Conservation (phyloP, 179 eudicot species). For the Beta macrorhiza region DNA sequence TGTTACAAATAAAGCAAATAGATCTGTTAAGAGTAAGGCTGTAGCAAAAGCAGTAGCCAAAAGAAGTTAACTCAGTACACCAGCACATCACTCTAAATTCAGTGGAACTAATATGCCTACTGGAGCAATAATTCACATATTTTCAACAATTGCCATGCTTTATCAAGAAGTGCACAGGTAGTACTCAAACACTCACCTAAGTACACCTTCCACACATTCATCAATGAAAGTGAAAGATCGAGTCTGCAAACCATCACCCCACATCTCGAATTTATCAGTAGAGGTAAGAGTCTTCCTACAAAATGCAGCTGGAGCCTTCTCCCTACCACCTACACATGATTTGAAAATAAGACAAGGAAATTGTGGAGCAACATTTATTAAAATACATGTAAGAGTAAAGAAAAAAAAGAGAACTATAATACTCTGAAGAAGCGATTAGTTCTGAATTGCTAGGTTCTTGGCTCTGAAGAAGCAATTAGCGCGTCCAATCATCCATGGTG, state of each 20-base stretch:
- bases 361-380: background rate
- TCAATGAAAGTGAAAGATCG: constrained; percentile 98
- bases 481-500: background rate
- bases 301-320: constrained; percentile 98
- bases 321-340: constrained; percentile 71
- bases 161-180: background rate
- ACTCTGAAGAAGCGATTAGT: too few species aligned
- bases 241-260: constrained; percentile 97
- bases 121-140: background rate
- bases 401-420: background rate
- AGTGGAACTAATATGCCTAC: background rate
- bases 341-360: background rate
- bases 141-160: background rate
- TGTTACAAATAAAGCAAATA: background rate
- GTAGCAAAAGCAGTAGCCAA: background rate
- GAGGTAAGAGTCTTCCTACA: constrained; percentile 86
- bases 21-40: background rate
- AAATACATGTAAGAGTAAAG: background rate
- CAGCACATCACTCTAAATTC: background rate
- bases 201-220: constrained; percentile 97
- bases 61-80: background rate
- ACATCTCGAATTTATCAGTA: constrained; percentile 93
- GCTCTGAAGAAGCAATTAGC: background rate
- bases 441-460: background rate
- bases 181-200: constrained; percentile 46